phyloP scores from a whole-genome alignment of 352 stramenopile genomes.

The Pythium pyrilobum region DNA sequence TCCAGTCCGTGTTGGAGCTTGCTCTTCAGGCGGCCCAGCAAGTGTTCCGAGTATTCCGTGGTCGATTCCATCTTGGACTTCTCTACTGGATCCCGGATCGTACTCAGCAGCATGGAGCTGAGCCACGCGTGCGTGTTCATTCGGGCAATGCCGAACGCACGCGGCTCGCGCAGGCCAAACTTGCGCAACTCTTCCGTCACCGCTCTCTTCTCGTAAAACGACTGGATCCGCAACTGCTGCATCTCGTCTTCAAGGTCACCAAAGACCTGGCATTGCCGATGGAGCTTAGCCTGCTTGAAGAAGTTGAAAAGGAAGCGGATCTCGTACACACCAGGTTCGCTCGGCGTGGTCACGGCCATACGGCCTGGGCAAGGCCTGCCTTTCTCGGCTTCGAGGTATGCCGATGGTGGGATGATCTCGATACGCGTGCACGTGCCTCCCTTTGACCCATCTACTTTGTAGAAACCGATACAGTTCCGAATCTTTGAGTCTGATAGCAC shows the following conservation, averaged over 20 bases:
- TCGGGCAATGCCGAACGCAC: constrained; percentile 29
- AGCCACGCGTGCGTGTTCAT: constrained; percentile 50
- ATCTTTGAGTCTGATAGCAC: constrained; percentile 41
- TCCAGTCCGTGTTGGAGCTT: constrained; percentile 33
- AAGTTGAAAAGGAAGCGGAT: constrained; percentile 66
- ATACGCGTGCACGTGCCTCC: constrained; percentile 25
- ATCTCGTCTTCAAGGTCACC: constrained; percentile 56
- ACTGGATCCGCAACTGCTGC: constrained; percentile 47
- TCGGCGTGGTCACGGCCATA: constrained; percentile 39
- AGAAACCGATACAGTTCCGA: constrained; percentile 55
- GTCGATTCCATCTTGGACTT: constrained; percentile 30
- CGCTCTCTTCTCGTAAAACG: constrained; percentile 45
- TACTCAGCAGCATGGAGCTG: constrained; percentile 44
- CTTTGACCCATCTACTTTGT: constrained; percentile 32
- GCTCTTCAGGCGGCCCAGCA: constrained; percentile 27
- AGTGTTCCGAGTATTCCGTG: constrained; percentile 28
- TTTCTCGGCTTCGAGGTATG: constrained; percentile 35
- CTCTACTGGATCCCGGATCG: constrained; percentile 31
- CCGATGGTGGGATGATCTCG: constrained; percentile 47
- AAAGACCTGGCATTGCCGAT: constrained; percentile 57
- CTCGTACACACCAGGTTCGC: constrained; percentile 52
- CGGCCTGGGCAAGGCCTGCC: constrained; percentile 33
- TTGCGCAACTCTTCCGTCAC: constrained; percentile 40
- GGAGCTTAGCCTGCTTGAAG: constrained; percentile 48
- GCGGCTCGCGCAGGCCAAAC: constrained; percentile 29